These are phyloP conservation scores for Calonectria crousiana DNA, from an alignment of 2,329 filamentous ascomycete species.

Conservation along the genomic window DNA sequence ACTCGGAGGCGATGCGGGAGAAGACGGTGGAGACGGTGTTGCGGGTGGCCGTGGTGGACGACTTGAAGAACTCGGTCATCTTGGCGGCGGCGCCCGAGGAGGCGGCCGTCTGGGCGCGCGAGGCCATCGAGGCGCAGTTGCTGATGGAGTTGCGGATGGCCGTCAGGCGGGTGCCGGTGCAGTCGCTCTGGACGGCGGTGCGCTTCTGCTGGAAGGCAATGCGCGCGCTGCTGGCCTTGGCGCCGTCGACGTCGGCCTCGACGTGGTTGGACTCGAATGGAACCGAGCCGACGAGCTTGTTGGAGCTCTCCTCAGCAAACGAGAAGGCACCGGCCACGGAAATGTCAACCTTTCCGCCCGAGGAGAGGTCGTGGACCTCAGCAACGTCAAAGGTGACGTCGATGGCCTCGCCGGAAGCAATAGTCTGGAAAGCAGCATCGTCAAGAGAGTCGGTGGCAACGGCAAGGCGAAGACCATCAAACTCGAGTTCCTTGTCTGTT, in stretches of 20 bases:
- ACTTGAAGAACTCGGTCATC: constrained; percentile 74
- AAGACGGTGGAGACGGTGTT: constrained; percentile 65
- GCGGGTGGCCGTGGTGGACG: constrained; percentile 57
- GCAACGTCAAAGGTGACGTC: constrained; percentile 67
- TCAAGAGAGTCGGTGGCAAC: constrained; percentile 59
- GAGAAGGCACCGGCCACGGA: constrained; percentile 68
- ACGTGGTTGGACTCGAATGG: constrained; percentile 72
- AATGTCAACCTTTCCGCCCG: constrained; percentile 68
- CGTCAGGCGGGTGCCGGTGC: constrained; percentile 60
- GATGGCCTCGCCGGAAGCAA: constrained; percentile 62
- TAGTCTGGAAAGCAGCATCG: constrained; percentile 62
- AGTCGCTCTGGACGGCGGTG: constrained; percentile 65
- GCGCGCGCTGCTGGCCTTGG: constrained; percentile 62
- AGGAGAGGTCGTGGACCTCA: constrained; percentile 64
- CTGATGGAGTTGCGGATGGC: constrained; percentile 63
- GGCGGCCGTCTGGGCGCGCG: constrained; percentile 63
- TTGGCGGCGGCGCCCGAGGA: constrained; percentile 61
- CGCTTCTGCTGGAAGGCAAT: constrained; percentile 63
- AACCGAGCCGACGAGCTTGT: constrained; percentile 65
- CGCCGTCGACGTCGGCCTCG: constrained; percentile 67
- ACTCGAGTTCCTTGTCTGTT: constrained; percentile 56
- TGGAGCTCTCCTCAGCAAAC: constrained; percentile 64
- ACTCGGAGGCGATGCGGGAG: constrained; percentile 66
- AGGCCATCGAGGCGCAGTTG: constrained; percentile 67
- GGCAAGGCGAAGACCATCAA: constrained; percentile 66